Percentiles rank a stretch among this genome's conserved stretches.
Evolutionary conservation across 176 grass and related monocot genomes (phyloP).

Genomic region (Aegilops sharonensis): DNA sequence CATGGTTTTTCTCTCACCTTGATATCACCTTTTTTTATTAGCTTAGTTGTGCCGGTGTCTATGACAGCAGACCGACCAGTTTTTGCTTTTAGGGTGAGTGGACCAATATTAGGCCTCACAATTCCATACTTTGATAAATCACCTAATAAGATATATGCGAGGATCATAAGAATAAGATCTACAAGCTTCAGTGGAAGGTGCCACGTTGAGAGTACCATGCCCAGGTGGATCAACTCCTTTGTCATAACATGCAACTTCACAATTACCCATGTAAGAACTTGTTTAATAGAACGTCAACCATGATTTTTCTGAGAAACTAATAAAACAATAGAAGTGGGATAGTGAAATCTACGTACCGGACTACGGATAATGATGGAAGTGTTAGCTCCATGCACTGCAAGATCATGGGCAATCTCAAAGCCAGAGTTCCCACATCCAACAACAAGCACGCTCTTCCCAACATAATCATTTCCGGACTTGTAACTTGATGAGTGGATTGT

Average conservation of each 20-base stretch:
- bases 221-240: conserved; percentile 47
- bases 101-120: conserved; percentile 45
- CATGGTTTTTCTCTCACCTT: conserved; percentile 22
- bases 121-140: conserved; percentile 62
- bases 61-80: conserved; percentile 57
- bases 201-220: conserved; percentile 50
- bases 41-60: conserved; percentile 55
- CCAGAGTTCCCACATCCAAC: conserved; percentile 73
- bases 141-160: conserved; percentile 44
- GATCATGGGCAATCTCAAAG: conserved; percentile 78
- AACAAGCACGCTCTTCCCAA: conserved; percentile 44
- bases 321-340: not conserved
- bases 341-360: conserved; percentile 19
- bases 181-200: conserved; percentile 31
- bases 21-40: conserved; percentile 52
- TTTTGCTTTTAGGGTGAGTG: conserved; percentile 46
- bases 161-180: conserved; percentile 39
- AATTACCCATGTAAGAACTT: not conserved
- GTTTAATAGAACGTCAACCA: not conserved
- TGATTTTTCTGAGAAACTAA: not conserved
- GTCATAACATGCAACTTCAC: conserved; percentile 64
- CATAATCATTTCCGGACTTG: conserved; percentile 31
- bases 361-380: conserved; percentile 48
- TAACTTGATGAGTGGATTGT: conserved; percentile 54
- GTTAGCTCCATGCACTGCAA: conserved; percentile 41